Evolutionary conservation across 208 protist genomes (phyloP).

Genomic region (Trichomonas tenax): DNA sequence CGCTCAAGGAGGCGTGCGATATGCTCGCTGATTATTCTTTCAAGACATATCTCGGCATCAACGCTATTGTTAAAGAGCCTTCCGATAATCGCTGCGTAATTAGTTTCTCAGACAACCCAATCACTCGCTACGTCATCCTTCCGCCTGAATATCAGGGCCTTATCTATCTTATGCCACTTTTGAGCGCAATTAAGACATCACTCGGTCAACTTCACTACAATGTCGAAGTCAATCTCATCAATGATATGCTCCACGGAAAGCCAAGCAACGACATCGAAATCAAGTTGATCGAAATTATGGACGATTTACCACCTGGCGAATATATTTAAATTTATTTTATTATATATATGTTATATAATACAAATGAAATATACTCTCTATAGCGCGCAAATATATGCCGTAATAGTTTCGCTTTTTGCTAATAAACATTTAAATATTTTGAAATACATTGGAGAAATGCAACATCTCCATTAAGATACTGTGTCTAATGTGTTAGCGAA

Average conservation of each 20-base stretch:
- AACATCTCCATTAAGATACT: too few relatives aligned
- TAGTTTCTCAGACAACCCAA: neutral
- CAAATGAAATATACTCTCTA: too few relatives aligned
- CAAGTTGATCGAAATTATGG: slow-evolving; percentile 2
- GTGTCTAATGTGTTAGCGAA: too few relatives aligned
- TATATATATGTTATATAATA: too few relatives aligned
- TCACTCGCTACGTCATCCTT: neutral
- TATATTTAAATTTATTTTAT: neutral
- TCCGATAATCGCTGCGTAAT: neutral
- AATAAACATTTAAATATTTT: too few relatives aligned
- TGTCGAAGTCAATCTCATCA: neutral
- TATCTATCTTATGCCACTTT: neutral
- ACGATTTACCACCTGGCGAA: neutral
- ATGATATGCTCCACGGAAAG: neutral
- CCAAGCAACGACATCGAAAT: neutral
- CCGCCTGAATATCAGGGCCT: neutral
- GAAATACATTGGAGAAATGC: too few relatives aligned
- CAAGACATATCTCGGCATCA: neutral
- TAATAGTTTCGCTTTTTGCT: too few relatives aligned
- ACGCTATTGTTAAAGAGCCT: neutral
- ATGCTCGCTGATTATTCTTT: neutral
- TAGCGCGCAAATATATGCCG: too few relatives aligned
- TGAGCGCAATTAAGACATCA: neutral
- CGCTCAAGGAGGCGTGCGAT: neutral
- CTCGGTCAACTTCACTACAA: neutral